Evolutionary conservation across 345 rosid genomes (phyloP).

Genomic region (Sapria himalayana): DNA sequence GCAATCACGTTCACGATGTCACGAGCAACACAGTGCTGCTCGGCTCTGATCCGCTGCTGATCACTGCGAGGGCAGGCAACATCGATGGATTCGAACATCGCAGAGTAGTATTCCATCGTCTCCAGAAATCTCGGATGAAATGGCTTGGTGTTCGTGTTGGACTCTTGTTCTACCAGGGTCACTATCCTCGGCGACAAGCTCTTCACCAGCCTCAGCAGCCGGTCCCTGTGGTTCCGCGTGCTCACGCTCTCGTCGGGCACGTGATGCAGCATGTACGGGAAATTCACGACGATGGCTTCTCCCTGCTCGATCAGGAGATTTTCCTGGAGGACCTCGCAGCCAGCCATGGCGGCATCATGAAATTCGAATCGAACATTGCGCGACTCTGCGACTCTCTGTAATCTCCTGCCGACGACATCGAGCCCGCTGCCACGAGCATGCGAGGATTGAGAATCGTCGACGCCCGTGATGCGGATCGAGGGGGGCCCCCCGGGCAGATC

Average conservation of each 20-base stretch:
- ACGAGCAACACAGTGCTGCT: constrained; percentile 72
- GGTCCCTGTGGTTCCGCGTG: constrained; percentile 55
- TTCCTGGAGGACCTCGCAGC: constrained; percentile 36
- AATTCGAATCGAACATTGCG: constrained; percentile 58
- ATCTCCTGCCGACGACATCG: constrained; percentile 37
- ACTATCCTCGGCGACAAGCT: constrained; percentile 62
- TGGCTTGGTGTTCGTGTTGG: constrained; percentile 62
- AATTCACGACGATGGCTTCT: constrained; percentile 74
- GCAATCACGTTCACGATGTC: constrained; percentile 82
- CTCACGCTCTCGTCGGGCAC: constrained; percentile 97
- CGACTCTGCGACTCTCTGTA: constrained; percentile 24
- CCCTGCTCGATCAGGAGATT: constrained; percentile 41
- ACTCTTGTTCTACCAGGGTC: constrained; percentile 64
- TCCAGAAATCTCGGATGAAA: constrained; percentile 40
- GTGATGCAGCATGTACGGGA: constrained; percentile 78
- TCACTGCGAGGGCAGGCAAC: constrained; percentile 34
- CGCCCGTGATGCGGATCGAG: constrained; percentile 48
- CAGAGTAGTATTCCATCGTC: constrained; percentile 49
- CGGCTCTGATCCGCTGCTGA: constrained; percentile 49
- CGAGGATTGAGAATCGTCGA: constrained; percentile 79
- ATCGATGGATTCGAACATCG: constrained; percentile 69
- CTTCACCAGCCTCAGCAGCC: constrained; percentile 56
- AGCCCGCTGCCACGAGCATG: constrained; percentile 95
- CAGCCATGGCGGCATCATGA: constrained; percentile 54
- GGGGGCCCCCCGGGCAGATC: constrained; percentile 58